Evolutionary conservation across 1,139 yeast genomes (phyloP).

Genomic region (Saccharomyces hybrid): DNA sequence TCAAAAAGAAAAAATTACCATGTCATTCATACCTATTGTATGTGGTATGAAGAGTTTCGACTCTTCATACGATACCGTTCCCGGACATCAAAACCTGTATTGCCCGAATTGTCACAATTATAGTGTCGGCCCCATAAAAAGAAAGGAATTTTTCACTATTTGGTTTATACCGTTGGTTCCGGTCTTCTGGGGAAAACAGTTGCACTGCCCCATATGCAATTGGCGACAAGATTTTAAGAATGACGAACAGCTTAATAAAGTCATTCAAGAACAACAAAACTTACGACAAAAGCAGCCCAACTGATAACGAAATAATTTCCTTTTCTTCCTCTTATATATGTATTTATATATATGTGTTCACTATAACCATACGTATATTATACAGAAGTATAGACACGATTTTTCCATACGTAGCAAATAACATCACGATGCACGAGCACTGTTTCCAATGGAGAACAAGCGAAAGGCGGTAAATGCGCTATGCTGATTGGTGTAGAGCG

Average conservation of each 20-base stretch:
- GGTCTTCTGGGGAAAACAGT: slow-evolving; percentile 40
- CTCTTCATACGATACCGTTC: slow-evolving; percentile 12
- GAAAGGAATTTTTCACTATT: slow-evolving; percentile 40
- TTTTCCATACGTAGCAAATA: background rate
- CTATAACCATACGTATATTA: too few species aligned
- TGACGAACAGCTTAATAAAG: slow-evolving; percentile 34
- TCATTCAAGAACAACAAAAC: slow-evolving; percentile 26
- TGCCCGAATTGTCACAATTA: slow-evolving; percentile 40
- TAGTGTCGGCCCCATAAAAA: slow-evolving; percentile 37
- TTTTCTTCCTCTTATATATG: background rate
- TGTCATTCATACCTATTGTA: slow-evolving; percentile 2
- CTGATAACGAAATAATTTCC: background rate
- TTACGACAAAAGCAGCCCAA: slow-evolving; percentile 2
- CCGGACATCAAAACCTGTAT: slow-evolving; percentile 22
- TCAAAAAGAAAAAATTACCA: background rate
- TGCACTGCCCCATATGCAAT: slow-evolving; percentile 39
- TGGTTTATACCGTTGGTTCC: slow-evolving; percentile 45
- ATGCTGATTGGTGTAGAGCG: background rate
- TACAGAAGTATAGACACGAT: background rate
- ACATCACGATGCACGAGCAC: background rate
- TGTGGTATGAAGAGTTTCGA: slow-evolving; percentile 4
- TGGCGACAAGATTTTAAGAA: slow-evolving; percentile 40
- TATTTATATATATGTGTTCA: background rate
- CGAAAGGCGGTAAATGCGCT: background rate
- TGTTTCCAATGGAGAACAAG: background rate